Conservation (phyloP, 495 filamentous ascomycete genomes). For the Paragyromitra xinjiangensis region DNA sequence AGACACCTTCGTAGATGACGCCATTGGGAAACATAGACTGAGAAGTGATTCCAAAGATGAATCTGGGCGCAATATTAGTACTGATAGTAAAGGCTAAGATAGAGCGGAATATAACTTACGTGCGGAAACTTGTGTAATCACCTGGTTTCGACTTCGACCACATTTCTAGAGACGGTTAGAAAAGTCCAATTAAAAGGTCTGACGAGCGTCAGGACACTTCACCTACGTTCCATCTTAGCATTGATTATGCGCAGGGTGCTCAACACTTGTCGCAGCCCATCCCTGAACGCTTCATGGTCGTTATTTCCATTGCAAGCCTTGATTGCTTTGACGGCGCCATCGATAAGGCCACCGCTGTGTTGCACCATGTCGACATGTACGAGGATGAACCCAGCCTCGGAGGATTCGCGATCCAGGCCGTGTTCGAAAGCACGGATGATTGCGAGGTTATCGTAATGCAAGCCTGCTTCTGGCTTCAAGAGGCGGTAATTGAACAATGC, state of each 20-base stretch:
- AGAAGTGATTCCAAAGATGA: slow-evolving; percentile 90
- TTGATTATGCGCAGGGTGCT: slow-evolving; percentile 75
- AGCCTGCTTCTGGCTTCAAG: slow-evolving; percentile 69
- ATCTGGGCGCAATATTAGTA: slow-evolving; percentile 57
- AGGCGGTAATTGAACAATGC: slow-evolving; percentile 89
- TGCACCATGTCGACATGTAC: slow-evolving; percentile 86
- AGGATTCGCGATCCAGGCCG: slow-evolving; percentile 83
- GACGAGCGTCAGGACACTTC: slow-evolving; percentile 16
- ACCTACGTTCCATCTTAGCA: slow-evolving; percentile 76
- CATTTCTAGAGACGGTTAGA: slow-evolving; percentile 67
- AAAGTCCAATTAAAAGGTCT: background rate
- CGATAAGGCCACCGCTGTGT: slow-evolving; percentile 75
- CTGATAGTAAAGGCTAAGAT: too few relatives aligned
- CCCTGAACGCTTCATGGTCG: slow-evolving; percentile 68
- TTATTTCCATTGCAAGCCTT: slow-evolving; percentile 64
- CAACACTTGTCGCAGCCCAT: slow-evolving; percentile 70
- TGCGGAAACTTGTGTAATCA: slow-evolving; percentile 83
- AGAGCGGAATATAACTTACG: slow-evolving; percentile 53
- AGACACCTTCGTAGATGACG: slow-evolving; percentile 84
- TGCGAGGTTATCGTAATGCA: slow-evolving; percentile 79
- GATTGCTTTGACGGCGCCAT: slow-evolving; percentile 72
- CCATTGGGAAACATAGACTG: slow-evolving; percentile 93
- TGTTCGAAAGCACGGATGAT: slow-evolving; percentile 88
- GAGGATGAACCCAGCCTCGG: slow-evolving; percentile 89
- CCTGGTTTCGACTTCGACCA: slow-evolving; percentile 82